Conservation (phyloP, 345 rosid genomes). For the Hypericum perforatum region DNA sequence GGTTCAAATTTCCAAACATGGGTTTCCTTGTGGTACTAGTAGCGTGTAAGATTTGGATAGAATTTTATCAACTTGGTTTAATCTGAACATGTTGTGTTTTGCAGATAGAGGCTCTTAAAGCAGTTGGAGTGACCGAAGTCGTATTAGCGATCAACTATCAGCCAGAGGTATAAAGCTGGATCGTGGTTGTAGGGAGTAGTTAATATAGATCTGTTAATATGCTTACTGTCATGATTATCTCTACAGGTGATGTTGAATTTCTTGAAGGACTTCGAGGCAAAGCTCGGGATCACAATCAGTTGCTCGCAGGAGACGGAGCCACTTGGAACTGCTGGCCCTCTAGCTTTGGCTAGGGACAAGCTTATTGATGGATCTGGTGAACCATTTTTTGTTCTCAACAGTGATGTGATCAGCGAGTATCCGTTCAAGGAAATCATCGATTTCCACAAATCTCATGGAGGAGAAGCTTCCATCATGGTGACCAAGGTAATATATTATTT, state of each 20-base stretch:
- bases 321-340: constrained; percentile 97
- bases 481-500: constrained; percentile 54
- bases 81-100: background rate
- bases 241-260: constrained; percentile 84
- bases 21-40: background rate
- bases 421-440: constrained; percentile 73
- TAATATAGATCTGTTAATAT: background rate
- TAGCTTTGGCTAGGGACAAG: constrained; percentile 94
- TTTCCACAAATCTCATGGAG: constrained; percentile 86
- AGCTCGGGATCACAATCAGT: constrained; percentile 80
- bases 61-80: too few relatives aligned
- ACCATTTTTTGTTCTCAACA: constrained; percentile 96
- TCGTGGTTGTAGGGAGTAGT: background rate
- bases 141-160: constrained; percentile 96
- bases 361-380: constrained; percentile 71
- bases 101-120: constrained; percentile 96
- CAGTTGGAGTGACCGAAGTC: constrained; percentile 89
- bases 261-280: constrained; percentile 80
- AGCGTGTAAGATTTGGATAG: background rate
- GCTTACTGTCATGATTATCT: constrained; percentile 2
- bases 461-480: constrained; percentile 99
- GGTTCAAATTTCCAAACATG: constrained; percentile 30
- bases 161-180: too few relatives aligned
- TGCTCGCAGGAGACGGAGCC: constrained; percentile 99
- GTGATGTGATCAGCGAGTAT: constrained; percentile 98